Conservation (phyloP, 2,329 filamentous ascomycete genomes). For the Ophiostoma angusticollis region DNA sequence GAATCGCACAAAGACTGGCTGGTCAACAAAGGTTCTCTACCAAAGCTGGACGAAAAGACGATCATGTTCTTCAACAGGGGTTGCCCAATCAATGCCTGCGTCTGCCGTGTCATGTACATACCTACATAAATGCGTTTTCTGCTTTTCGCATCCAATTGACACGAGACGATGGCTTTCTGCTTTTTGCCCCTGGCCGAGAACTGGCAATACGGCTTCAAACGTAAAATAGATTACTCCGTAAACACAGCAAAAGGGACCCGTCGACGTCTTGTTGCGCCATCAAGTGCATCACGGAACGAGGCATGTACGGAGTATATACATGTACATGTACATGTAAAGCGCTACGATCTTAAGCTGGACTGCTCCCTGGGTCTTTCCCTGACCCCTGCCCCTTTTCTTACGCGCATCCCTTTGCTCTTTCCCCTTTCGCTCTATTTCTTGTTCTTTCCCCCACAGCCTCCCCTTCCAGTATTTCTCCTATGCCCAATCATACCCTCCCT, state of each 20-base stretch:
- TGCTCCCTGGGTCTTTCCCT: neutral
- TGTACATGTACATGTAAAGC: too few species aligned
- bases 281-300: too few species aligned
- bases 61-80: constrained; percentile 4
- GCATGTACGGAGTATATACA: too few species aligned
- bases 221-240: constrained; percentile 15
- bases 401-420: constrained; percentile 1
- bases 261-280: too few species aligned
- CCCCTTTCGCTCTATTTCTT: constrained; percentile 2
- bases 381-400: neutral
- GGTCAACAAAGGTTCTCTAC: too few species aligned
- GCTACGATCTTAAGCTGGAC: too few species aligned
- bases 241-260: constrained; percentile 5
- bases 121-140: too few species aligned
- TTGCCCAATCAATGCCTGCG: constrained; percentile 2
- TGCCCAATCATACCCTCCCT: constrained; percentile 5
- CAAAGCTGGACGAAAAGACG: too few species aligned
- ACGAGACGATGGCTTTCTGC: neutral
- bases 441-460: neutral
- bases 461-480: constrained; percentile 4
- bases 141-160: neutral
- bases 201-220: constrained; percentile 4
- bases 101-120: too few species aligned
- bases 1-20: neutral
- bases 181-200: constrained; percentile 3